Evolutionary conservation across 2,329 filamentous ascomycete genomes (phyloP).

Genomic region (Aureobasidium sp.): DNA sequence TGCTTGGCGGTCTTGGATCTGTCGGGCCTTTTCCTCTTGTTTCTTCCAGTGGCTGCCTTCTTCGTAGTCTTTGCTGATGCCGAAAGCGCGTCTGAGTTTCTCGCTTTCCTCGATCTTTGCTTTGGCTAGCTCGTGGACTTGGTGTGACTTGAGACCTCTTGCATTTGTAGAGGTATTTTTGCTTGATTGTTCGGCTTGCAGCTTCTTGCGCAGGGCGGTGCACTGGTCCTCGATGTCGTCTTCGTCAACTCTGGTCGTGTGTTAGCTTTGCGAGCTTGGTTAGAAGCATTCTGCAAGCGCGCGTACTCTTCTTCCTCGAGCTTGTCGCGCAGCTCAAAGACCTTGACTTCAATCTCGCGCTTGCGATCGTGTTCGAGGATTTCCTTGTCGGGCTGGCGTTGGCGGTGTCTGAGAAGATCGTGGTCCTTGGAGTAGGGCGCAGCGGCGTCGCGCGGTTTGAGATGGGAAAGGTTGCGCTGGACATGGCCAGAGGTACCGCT

Average conservation of each 20-base stretch:
- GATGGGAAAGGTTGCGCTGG: slow-evolving; percentile 85
- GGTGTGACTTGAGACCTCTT: slow-evolving; percentile 72
- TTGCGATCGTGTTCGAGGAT: slow-evolving; percentile 93
- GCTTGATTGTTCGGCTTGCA: slow-evolving; percentile 50
- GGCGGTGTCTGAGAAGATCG: slow-evolving; percentile 62
- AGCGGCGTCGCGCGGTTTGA: slow-evolving; percentile 67
- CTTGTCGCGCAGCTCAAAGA: slow-evolving; percentile 80
- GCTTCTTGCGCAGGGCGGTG: slow-evolving; percentile 55
- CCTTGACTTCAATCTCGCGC: slow-evolving; percentile 84
- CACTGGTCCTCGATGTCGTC: slow-evolving; percentile 81
- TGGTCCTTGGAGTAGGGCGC: slow-evolving; percentile 66
- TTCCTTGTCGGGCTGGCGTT: slow-evolving; percentile 78
- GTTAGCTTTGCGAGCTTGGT: background rate
- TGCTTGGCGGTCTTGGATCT: slow-evolving; percentile 2
- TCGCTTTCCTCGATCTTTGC: slow-evolving; percentile 97
- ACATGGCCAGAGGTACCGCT: slow-evolving; percentile 97
- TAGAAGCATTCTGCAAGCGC: background rate
- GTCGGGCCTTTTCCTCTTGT: slow-evolving; percentile 58
- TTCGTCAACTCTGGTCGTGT: slow-evolving; percentile 57
- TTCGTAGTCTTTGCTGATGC: slow-evolving; percentile 77
- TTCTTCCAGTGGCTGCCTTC: slow-evolving; percentile 80
- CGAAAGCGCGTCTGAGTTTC: slow-evolving; percentile 73
- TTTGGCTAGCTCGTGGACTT: slow-evolving; percentile 91
- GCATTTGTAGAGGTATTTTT: slow-evolving; percentile 34
- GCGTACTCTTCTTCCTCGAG: slow-evolving; percentile 81